phyloP scores from a whole-genome alignment of 345 rosid species.

The Hirschfeldia incana region DNA sequence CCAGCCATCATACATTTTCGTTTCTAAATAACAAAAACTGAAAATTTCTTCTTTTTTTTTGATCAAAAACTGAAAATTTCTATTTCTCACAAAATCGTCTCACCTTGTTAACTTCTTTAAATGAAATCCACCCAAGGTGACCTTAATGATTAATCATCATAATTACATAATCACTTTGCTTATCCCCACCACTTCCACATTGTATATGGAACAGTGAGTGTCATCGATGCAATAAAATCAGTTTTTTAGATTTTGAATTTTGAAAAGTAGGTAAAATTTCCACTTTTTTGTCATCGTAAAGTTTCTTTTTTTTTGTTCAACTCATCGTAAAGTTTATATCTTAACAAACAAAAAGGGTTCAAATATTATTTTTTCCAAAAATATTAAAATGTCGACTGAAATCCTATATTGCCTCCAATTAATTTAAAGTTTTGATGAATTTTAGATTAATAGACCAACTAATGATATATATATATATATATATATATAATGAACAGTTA shows the following conservation, averaged over 20 bases:
- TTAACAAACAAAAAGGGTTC: not conserved
- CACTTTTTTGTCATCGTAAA: not conserved
- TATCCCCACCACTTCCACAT: slow-evolving; percentile 27
- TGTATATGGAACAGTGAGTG: slow-evolving; percentile 29
- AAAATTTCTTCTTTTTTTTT: not conserved
- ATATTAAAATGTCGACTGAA: not conserved
- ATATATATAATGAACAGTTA: too few species aligned
- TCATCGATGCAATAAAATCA: slow-evolving; percentile 13
- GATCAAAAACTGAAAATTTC: not conserved
- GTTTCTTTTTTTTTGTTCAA: too few species aligned
- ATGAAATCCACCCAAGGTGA: slow-evolving; percentile 9
- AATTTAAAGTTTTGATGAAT: not conserved
- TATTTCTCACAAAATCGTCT: not conserved
- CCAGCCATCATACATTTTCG: not conserved
- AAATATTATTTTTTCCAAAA: not conserved
- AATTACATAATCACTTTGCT: slow-evolving; percentile 30
- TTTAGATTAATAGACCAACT: not conserved
- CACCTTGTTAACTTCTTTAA: not conserved
- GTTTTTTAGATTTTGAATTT: slow-evolving; percentile 10
- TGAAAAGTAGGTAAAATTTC: not conserved
- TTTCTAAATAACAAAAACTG: not conserved
- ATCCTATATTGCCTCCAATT: not conserved
- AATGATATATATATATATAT: not conserved
- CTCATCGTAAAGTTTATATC: not conserved
- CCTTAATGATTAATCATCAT: slow-evolving; percentile 18